Evolutionary conservation across 768 basidiomycete genomes (phyloP).

Genomic region (Tephrocybe sp.): DNA sequence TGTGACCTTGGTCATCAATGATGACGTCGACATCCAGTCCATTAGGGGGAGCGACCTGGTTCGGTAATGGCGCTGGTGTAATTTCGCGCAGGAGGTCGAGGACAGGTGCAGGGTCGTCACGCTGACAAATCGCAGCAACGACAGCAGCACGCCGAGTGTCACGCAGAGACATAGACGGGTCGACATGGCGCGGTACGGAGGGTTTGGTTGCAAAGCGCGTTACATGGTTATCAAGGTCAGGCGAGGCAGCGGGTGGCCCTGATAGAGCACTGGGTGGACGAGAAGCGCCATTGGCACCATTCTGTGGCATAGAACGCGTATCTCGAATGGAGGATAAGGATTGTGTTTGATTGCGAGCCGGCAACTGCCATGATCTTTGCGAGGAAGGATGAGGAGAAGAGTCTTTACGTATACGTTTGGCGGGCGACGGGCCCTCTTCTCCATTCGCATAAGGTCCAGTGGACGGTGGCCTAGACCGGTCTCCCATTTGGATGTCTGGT

Average conservation of each 20-base stretch:
- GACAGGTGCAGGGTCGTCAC: conserved; percentile 63
- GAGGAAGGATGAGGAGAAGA: conserved; percentile 30
- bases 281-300: conserved; percentile 42
- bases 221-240: conserved; percentile 43
- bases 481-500: conserved; percentile 43
- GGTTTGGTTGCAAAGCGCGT: conserved; percentile 72
- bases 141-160: conserved; percentile 60
- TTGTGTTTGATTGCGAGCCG: conserved; percentile 29
- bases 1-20: conserved; percentile 93
- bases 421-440: conserved; percentile 64
- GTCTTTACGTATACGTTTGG: conserved; percentile 71
- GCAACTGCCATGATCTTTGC: conserved; percentile 33
- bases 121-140: conserved; percentile 62
- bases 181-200: conserved; percentile 46
- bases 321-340: conserved; percentile 23
- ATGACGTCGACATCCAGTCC: conserved; percentile 74
- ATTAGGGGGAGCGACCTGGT: conserved; percentile 20
- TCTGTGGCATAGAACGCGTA: conserved; percentile 26
- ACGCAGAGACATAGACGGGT: conserved; percentile 50
- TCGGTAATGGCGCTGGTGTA: conserved; percentile 41
- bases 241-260: conserved; percentile 29
- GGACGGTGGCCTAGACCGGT: conserved; percentile 51
- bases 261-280: conserved; percentile 45
- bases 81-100: conserved; percentile 67
- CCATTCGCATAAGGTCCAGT: conserved; percentile 46